Base-by-base conservation (phyloP, 208 protist genomes). In the Crithidia acanthocephali region DNA sequence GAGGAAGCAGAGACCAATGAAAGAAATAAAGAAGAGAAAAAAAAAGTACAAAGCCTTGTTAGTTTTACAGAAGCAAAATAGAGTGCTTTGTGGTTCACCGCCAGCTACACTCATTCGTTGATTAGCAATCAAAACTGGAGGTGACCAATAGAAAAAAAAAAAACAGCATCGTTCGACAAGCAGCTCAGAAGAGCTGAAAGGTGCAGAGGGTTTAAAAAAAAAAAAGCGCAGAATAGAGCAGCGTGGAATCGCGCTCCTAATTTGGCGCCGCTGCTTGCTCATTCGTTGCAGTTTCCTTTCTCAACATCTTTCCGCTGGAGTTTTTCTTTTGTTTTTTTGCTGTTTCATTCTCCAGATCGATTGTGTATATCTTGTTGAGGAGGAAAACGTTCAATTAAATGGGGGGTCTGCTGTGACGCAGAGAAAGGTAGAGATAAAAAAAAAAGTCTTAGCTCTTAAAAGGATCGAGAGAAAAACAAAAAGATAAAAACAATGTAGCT, bases 341-440 rank as follows among this genome's bases (percentile, higher is more conserved):
- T 11, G 35, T 11, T 40, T 40, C 35, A 13, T 13, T 40, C 35
- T 9, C 6, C 44, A n/a, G 44, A 48, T 48, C 44, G 3, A 22
- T 53, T 53, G 48, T 53, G 22, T 53, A 48, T 13, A 48, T n/a
- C 16, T 48, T 48, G 9, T 48, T 48, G 4, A n/a, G 18, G 44
- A 48, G 16, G 16, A 48, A 48, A 48, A 13, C 4, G 44, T 48
- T 48, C 44, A 48, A n/a, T 48, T n/a, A 57, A 37, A 37, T n/a
- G 28, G 52, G 52, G 52, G 52, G 52, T 57, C 52, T 57, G 52
- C 52, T 32, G 52, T 57, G 28, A 57, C 15, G 52, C 52, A 57
- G 52, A 57, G 52, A 57, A 57, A 37, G 2, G 3, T 28, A 53
- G 15, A 53, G 18, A 23, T 13, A 32, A 57, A 15, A 57, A 37